Evolutionary conservation across 2,329 filamentous ascomycete genomes (phyloP), one percentile per base, ranked within the genome.

Genomic region (Aureobasidium sp.): DNA sequence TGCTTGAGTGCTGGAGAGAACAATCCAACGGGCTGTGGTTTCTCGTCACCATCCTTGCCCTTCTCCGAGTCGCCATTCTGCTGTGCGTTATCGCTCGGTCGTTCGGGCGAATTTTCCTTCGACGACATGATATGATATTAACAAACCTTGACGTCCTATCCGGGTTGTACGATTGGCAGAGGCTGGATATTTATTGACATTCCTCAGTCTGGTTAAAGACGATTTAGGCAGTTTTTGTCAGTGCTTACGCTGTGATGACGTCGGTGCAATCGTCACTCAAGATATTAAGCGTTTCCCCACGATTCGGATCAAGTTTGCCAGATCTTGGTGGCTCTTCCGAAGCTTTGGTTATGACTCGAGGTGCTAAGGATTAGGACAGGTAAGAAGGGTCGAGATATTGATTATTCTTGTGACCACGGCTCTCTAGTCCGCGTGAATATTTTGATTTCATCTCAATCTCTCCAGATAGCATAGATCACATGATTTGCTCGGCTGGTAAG

Each of bases 1-100:
- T 74, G 68, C 21, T 69, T 69, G 19, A 77, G 64, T 7, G 69
- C 67, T 1, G 70, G 71, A 61, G 79, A 69, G 72, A 75, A 80
- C 61, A 80, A 78, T 4, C 77, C 77, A 0, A 80, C 77, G 0
- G 75, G 70, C 46, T 67, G 47, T 17, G 69, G 68, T 10, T 60
- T 38, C 21, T 46, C 37, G 9, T 60, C 19, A 7, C 37, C 46
- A 25, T 23, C 45, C 23, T 60, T 6, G 13, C 35, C 45, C 19
- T 60, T 19, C n/a, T 58, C 55, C 5, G 55, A 37, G n/a, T 58
- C 55, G 21, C 55, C 43, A 40, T 58, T 49, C 33, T 58, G 42
- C 19, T 47, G 55, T 33, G 15, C 11, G 19, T 58, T 40, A 15
- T 58, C 43, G 10, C 25, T 49, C 29, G 55, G 33, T 10, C 55